Evolutionary conservation across 2,329 filamentous ascomycete genomes (phyloP).

Genomic region (Monosporascus sp.): DNA sequence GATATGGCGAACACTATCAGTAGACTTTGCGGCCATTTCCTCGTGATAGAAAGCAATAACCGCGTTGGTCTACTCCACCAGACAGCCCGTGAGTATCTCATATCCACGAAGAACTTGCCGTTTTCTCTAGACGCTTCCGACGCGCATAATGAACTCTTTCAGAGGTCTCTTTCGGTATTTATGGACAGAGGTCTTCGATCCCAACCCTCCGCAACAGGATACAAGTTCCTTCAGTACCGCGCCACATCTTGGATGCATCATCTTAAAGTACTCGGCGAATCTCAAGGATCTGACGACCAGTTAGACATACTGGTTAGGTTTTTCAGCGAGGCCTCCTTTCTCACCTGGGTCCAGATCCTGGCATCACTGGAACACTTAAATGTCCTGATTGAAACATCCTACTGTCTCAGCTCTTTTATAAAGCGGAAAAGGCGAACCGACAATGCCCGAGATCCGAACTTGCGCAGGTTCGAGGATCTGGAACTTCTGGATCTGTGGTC

Average conservation of each 20-base stretch:
- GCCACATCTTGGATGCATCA: conserved; percentile 5
- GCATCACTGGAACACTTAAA: conserved; percentile 5
- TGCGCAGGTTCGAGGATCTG: not conserved
- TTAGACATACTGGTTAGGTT: conserved; percentile 2
- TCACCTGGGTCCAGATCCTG: conserved; percentile 9
- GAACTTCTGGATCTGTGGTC: conserved; percentile 7
- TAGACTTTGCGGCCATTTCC: conserved; percentile 10
- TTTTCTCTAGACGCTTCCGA: not conserved
- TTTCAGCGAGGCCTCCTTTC: conserved; percentile 2
- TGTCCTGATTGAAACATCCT: conserved; percentile 3
- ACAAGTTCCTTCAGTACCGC: conserved; percentile 4
- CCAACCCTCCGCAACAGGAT: not conserved
- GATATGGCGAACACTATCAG: conserved; percentile 7
- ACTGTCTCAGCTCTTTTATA: not conserved
- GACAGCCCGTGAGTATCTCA: conserved; percentile 11
- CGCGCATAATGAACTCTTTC: conserved; percentile 1
- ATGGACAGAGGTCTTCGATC: conserved; percentile 1
- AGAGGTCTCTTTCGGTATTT: conserved; percentile 1
- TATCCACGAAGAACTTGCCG: not conserved
- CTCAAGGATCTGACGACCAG: not conserved
- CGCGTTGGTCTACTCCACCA: conserved; percentile 8
- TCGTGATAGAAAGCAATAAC: conserved; percentile 5
- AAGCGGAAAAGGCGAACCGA: not conserved
- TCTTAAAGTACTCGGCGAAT: not conserved
- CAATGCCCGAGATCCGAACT: not conserved